phyloP scores from a whole-genome alignment of 768 basidiomycete species.

The Nidularia pulvinata region DNA sequence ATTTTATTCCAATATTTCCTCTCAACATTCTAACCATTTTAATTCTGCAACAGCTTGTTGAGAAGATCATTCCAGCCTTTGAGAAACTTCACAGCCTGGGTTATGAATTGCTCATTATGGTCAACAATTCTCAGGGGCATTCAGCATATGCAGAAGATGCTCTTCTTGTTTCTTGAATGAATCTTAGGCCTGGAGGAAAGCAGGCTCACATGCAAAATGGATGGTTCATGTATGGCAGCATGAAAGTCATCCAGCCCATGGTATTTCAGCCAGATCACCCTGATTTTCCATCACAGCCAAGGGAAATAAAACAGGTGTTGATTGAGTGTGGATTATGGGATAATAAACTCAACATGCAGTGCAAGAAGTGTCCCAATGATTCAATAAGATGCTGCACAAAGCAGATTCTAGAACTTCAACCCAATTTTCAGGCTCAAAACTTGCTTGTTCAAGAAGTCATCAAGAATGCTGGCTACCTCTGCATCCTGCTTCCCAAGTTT shows the following conservation, averaged over 20 bases:
- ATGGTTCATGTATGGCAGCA: conserved; percentile 22
- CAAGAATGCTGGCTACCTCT: conserved; percentile 13
- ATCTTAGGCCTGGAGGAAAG: conserved; percentile 33
- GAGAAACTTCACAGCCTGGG: conserved; percentile 23
- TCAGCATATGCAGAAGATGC: conserved; percentile 34
- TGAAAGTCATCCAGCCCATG: conserved; percentile 26
- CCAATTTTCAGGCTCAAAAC: conserved; percentile 14
- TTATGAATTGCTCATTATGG: conserved; percentile 31
- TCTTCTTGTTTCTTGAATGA: conserved; percentile 28
- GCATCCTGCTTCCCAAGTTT: conserved; percentile 17
- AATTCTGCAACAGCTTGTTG: conserved; percentile 10
- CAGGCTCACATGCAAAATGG: conserved; percentile 28
- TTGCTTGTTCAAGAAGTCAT: conserved; percentile 19
- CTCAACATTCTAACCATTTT: not conserved
- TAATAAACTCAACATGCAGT: conserved; percentile 8
- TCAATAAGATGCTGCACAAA: conserved; percentile 11
- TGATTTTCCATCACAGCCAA: conserved; percentile 17
- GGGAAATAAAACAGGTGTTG: conserved; percentile 16
- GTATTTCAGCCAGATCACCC: conserved; percentile 29
- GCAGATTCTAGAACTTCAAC: conserved; percentile 11
- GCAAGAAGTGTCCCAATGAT: conserved; percentile 10
- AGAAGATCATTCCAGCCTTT: conserved; percentile 26
- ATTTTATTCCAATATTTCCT: conserved; percentile 8
- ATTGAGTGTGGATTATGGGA: conserved; percentile 9
- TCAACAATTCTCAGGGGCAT: conserved; percentile 43